Conservation (phyloP, 2,329 filamentous ascomycete species). For the Trichoderma atroviride region DNA sequence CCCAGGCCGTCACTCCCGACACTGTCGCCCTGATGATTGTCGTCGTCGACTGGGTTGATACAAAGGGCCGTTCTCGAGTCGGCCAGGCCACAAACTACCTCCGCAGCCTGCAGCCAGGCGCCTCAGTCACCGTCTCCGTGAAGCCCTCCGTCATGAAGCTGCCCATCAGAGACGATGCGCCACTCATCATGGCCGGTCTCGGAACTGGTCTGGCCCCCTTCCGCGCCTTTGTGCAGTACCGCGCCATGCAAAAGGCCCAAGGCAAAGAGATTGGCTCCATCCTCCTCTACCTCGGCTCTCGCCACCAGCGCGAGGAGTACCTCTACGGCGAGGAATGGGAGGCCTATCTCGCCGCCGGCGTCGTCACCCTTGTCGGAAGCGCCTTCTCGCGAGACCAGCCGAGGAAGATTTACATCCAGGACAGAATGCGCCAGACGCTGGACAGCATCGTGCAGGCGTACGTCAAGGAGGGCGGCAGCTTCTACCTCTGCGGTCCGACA, state of each 20-base stretch:
- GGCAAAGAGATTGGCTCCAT: conserved; percentile 94
- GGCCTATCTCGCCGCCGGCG: conserved; percentile 91
- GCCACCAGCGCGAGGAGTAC: conserved; percentile 97
- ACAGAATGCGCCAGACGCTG: conserved; percentile 90
- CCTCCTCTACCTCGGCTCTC: conserved; percentile 93
- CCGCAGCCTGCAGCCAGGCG: conserved; percentile 71
- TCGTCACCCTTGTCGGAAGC: conserved; percentile 89
- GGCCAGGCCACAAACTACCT: conserved; percentile 94
- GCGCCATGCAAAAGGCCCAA: conserved; percentile 95
- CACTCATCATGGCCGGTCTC: conserved; percentile 98
- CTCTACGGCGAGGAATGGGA: conserved; percentile 99
- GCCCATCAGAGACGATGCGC: conserved; percentile 81
- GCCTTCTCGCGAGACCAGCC: conserved; percentile 97
- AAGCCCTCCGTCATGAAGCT: conserved; percentile 99
- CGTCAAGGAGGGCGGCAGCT: conserved; percentile 82
- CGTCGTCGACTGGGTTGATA: conserved; percentile 93
- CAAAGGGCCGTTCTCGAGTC: conserved; percentile 82
- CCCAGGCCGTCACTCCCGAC: conserved; percentile 88
- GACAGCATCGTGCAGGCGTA: conserved; percentile 83
- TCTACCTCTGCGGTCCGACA: conserved; percentile 96
- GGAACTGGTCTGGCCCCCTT: conserved; percentile 98
- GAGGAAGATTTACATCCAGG: conserved; percentile 99
- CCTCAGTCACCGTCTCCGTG: conserved; percentile 85
- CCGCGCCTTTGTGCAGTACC: conserved; percentile 97
- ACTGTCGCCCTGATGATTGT: conserved; percentile 96